Evolutionary conservation across 805 yeast species (phyloP), one percentile per base, ranked within the genome.

Genomic region (Clavispora vitiphila): DNA sequence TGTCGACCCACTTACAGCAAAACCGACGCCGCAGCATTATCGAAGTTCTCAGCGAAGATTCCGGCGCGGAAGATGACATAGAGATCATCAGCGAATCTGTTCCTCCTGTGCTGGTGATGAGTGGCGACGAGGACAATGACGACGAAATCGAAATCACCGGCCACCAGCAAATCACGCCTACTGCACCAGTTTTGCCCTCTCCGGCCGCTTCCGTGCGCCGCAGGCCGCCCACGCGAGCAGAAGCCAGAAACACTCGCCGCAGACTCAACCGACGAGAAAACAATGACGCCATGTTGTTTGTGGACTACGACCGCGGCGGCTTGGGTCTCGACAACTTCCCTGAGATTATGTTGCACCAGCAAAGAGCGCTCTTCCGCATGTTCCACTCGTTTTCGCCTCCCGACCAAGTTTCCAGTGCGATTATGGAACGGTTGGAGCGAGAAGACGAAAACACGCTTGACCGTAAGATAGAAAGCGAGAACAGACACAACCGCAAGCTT

Each of bases 381-480:
- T 32, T 42, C 25, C 36, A 22, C 24, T 37, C 40, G 35, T 31
- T 21, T 22, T 30, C 35, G 3, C 41, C 38, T 4, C 40, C 38
- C 8, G 47, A 43, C 27, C 47, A 46, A 12, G 46, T 51, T 9
- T 44, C 55, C 12, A 49, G 53, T 25, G 54, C 67, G 5, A 65
- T 65, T n/a, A 57, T 69, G 64, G 64, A 57, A 35, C 51, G 72
- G 19, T 67, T 69, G 14, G 71, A 64, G 46, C 55, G 66, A 22
- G 72, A 68, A 23, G 68, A 68, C 42, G 73, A 69, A 34, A 40
- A 42, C n/a, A 60, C 60, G 10, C 37, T 69, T 34, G 70, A 68
- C 43, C 43, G 56, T 25, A 56, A 65, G 35, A 47, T 65, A 34
- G 57, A 56, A 20, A 53, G 48, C 29, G 73, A 68, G 42, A 58